Conservation (phyloP, 306 rosid genomes). For the Rubus idaeus region DNA sequence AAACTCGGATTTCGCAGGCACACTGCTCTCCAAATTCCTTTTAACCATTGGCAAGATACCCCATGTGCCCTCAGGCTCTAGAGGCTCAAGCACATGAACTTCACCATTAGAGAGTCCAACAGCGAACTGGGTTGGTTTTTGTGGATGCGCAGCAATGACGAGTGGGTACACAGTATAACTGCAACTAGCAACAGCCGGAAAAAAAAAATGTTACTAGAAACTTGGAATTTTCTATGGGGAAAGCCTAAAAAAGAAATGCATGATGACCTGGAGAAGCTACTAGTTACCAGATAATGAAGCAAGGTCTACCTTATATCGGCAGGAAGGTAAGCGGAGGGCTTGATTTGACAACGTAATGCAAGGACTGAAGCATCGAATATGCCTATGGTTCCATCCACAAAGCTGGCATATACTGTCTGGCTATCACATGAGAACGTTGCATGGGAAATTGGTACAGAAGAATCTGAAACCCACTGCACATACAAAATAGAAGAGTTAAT, state of each 20-base stretch:
- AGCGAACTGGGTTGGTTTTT: slow-evolving; percentile 74
- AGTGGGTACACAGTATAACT: slow-evolving; percentile 51
- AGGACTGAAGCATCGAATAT: slow-evolving; percentile 60
- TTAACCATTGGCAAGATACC: slow-evolving; percentile 52
- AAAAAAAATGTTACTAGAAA: too few relatives aligned
- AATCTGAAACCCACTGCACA: slow-evolving; percentile 57
- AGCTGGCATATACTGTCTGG: slow-evolving; percentile 68
- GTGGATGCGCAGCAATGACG: slow-evolving; percentile 77
- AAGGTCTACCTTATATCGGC: slow-evolving; percentile 52
- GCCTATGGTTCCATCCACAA: slow-evolving; percentile 57
- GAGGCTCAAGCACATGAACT: slow-evolving; percentile 72
- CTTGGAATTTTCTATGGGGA: background rate
- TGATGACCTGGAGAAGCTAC: background rate
- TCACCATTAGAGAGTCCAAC: slow-evolving; percentile 72
- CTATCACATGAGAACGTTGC: slow-evolving; percentile 86
- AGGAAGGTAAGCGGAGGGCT: slow-evolving; percentile 60
- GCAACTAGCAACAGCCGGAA: slow-evolving; percentile 17
- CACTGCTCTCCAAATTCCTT: slow-evolving; percentile 49
- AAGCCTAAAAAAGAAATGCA: background rate
- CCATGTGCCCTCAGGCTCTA: slow-evolving; percentile 66
- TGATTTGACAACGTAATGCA: slow-evolving; percentile 59
- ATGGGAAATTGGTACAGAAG: slow-evolving; percentile 63
- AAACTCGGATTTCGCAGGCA: background rate
- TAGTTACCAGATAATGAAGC: background rate
- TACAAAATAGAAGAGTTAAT: background rate